phyloP scores from a whole-genome alignment of 495 filamentous ascomycete genomes.

The Tuber calosporum region DNA sequence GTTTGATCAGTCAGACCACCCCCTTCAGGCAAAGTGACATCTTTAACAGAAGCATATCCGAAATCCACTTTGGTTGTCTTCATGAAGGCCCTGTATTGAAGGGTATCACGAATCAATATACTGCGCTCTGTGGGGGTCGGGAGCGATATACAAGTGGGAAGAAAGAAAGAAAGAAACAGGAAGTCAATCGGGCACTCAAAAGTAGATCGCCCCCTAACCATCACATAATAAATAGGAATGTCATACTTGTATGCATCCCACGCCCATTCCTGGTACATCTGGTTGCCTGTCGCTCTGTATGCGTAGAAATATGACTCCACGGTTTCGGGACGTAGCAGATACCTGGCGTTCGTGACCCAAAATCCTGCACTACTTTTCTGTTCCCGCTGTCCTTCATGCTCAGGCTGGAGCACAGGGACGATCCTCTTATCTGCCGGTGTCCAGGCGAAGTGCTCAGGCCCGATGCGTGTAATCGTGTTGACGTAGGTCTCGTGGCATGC shows the following conservation, averaged over 20 bases:
- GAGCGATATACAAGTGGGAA: neutral
- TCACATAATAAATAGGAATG: neutral
- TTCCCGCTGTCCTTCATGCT: constrained; percentile 31
- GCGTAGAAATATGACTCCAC: constrained; percentile 48
- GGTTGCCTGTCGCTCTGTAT: constrained; percentile 47
- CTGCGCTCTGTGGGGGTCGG: neutral
- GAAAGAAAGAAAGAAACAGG: constrained; percentile 3
- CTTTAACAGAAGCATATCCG: constrained; percentile 39
- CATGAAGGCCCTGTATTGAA: constrained; percentile 24
- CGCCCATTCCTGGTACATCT: constrained; percentile 46
- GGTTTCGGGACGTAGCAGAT: constrained; percentile 45
- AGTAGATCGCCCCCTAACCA: neutral
- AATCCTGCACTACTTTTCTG: constrained; percentile 37
- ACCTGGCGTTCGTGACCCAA: constrained; percentile 41
- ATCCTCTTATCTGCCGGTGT: constrained; percentile 25
- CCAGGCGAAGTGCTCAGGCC: constrained; percentile 40
- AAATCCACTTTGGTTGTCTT: constrained; percentile 33
- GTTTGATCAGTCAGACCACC: constrained; percentile 37
- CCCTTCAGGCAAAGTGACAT: constrained; percentile 37
- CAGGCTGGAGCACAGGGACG: constrained; percentile 31
- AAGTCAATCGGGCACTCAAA: neutral
- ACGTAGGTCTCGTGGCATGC: constrained; percentile 42
- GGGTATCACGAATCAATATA: neutral
- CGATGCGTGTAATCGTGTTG: constrained; percentile 40
- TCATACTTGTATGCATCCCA: constrained; percentile 44